Conservation (phyloP, 2,329 filamentous ascomycete genomes). For the Colletotrichum euphorbiae region DNA sequence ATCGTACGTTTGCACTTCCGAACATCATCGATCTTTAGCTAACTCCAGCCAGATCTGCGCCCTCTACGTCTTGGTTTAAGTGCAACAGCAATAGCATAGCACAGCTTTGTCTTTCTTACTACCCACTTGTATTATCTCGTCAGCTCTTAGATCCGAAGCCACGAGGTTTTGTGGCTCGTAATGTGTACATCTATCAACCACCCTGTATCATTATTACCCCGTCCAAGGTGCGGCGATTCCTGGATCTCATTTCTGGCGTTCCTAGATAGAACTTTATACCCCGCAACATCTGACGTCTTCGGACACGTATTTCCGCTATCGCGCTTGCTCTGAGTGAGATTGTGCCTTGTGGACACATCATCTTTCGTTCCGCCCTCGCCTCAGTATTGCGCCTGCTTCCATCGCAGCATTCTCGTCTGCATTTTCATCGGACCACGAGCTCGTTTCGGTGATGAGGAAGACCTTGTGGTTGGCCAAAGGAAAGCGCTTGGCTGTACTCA, state of each 20-base stretch:
- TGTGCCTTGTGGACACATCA: too few relatives aligned
- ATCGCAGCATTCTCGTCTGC: too few relatives aligned
- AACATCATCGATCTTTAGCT: slow-evolving; percentile 30
- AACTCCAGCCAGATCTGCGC: slow-evolving; percentile 59
- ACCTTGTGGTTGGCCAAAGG: too few relatives aligned
- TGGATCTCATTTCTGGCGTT: slow-evolving; percentile 21
- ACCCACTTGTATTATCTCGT: slow-evolving; percentile 1
- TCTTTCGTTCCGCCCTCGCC: too few relatives aligned
- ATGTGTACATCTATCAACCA: slow-evolving; percentile 1
- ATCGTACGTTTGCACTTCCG: slow-evolving; percentile 67
- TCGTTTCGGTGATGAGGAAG: too few relatives aligned
- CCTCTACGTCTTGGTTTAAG: slow-evolving; percentile 62
- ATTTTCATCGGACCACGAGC: too few relatives aligned
- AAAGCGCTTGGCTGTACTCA: too few relatives aligned
- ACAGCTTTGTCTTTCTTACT: background rate
- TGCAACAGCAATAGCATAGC: background rate
- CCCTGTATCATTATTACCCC: slow-evolving; percentile 17
- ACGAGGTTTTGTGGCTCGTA: too few relatives aligned
- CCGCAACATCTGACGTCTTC: slow-evolving; percentile 6
- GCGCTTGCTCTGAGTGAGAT: too few relatives aligned
- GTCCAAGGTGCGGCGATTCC: slow-evolving; percentile 19
- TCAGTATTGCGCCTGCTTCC: too few relatives aligned
- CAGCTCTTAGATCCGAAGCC: background rate
- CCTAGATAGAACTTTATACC: slow-evolving; percentile 36
- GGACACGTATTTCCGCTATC: background rate